Conservation (phyloP, 2,329 filamentous ascomycete genomes). For the Ascochyta koolunga region DNA sequence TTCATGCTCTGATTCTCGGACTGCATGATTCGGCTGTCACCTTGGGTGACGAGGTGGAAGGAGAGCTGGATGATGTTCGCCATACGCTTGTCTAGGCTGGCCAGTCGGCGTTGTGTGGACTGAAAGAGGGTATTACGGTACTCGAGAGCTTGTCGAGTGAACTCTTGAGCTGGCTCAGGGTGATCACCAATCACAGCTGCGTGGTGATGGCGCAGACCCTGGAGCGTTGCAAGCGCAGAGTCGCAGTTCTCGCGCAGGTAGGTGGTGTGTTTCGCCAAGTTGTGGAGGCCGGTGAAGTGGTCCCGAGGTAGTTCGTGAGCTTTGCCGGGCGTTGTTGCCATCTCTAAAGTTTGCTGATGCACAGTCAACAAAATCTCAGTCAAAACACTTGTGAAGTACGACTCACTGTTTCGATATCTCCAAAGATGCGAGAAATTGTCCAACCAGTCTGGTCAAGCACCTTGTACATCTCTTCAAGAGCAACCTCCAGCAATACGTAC, state of each 20-base stretch:
- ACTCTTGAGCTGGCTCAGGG: constrained; percentile 11
- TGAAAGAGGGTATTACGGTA: constrained; percentile 43
- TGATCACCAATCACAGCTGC: constrained; percentile 1
- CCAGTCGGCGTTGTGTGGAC: constrained; percentile 42
- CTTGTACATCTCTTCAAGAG: constrained; percentile 41
- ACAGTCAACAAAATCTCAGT: constrained; percentile 3
- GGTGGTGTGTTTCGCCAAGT: constrained; percentile 48
- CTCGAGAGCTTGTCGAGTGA: constrained; percentile 28
- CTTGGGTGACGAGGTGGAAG: constrained; percentile 50
- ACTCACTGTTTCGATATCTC: constrained; percentile 39
- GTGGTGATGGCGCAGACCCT: constrained; percentile 32
- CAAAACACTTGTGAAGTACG: neutral
- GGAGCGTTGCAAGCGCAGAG: constrained; percentile 35
- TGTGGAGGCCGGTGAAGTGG: constrained; percentile 41
- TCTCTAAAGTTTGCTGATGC: constrained; percentile 27
- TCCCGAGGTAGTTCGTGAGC: constrained; percentile 25
- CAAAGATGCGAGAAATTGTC: constrained; percentile 38
- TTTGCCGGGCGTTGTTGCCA: constrained; percentile 25
- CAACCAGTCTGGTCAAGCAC: constrained; percentile 39
- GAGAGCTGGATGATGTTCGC: constrained; percentile 49
- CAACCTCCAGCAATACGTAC: constrained; percentile 39
- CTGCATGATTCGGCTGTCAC: constrained; percentile 45
- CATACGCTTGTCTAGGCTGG: constrained; percentile 46
- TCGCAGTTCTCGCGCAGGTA: constrained; percentile 47
- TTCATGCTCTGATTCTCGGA: constrained; percentile 53